Evolutionary conservation across 768 basidiomycete genomes (phyloP), one percentile per base, ranked within the genome.

Genomic region (Tubosaeta brunneosetosa): DNA sequence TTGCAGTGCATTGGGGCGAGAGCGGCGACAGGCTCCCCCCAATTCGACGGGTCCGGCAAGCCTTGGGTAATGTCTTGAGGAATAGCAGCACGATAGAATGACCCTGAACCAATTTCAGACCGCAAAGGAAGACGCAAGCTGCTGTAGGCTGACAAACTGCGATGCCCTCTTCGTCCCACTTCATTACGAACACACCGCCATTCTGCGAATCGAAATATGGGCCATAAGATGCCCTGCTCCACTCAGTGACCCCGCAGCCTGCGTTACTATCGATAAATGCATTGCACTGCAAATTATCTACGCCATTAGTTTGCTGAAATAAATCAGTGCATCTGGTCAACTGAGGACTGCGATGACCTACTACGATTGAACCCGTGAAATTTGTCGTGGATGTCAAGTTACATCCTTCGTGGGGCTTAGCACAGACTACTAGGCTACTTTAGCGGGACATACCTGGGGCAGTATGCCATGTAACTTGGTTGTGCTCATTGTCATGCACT

Each of bases 101-200:
- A 89, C 85, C 85, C 88, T 91, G 58, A 33, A 29, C 9, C 17
- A 48, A 54, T 46, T 44, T 59, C 22, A 61, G 42, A 12, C 37
- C 52, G 38, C 7, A 19, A 25, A 10, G 37, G 44, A 34, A 44
- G 19, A 51, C 1, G 32, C 9, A 48, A 33, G 45, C 14, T 14
- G 26, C 25, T 11, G 40, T 25, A 14, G 34, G 1, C 88, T 66
- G 55, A 91, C 88, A 91, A 56, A 89, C 78, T 37, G 83, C 79
- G 51, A 91, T 89, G 2, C 84, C 83, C 54, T 74, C 76, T 53
- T 83, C 79, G 62, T 92, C 88, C 92, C 92, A 94, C 60, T 87
- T 86, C 88, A 91, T 91, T 1, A 83, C 90, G 64, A 90, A 93
- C 3, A 91, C 83, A 3, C 92, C 92, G 5, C 92, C 92, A 10